phyloP scores from a whole-genome alignment of 768 basidiomycete genomes.

The Lactarius evosmus region DNA sequence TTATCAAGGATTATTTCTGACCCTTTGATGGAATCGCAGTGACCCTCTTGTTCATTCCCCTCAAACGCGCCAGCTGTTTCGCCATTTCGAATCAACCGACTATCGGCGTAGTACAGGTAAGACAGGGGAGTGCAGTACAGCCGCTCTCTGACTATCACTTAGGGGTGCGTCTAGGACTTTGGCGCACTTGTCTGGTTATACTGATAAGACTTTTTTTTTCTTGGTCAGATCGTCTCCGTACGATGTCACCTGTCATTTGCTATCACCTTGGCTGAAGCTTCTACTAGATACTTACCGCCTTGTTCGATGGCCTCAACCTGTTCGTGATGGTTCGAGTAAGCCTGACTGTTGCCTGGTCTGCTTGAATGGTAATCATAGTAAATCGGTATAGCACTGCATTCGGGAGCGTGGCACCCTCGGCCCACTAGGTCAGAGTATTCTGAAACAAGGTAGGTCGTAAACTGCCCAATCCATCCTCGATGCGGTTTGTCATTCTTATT shows the following conservation, averaged over 20 bases:
- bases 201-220: too few species aligned
- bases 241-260: neutral
- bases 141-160: slow-evolving; percentile 8
- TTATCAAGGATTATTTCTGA: neutral
- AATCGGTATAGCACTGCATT: slow-evolving; percentile 16
- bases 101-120: accelerated
- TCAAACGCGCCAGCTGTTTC: slow-evolving; percentile 9
- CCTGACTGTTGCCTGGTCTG: neutral
- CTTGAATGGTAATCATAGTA: neutral
- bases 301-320: slow-evolving; percentile 22
- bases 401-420: slow-evolving; percentile 8
- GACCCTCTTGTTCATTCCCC: neutral
- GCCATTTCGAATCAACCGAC: slow-evolving; percentile 10
- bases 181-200: neutral
- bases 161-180: slow-evolving; percentile 16
- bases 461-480: neutral
- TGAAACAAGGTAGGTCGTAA: slow-evolving; percentile 23
- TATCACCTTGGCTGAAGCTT: neutral
- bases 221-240: slow-evolving; percentile 13
- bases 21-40: slow-evolving; percentile 5
- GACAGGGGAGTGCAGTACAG: neutral
- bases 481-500: neutral
- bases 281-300: slow-evolving; percentile 3
- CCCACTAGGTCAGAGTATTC: slow-evolving; percentile 18
- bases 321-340: slow-evolving; percentile 16